Evolutionary conservation across 1,284 basidiomycete species (phyloP).

Genomic region (Polyporus tsugae): DNA sequence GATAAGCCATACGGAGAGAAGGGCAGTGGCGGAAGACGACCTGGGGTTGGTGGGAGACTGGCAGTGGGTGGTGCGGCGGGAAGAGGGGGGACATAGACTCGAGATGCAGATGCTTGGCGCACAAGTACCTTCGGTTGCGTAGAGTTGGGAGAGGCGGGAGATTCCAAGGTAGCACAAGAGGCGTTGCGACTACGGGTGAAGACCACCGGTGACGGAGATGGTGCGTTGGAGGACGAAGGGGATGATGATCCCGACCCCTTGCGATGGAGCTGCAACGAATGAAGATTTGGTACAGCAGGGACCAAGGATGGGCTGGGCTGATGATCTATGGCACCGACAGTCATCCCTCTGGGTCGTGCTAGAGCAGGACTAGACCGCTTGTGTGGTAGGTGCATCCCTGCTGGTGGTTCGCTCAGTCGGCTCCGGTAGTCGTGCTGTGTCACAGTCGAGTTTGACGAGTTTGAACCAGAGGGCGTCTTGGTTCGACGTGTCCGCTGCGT

Average conservation of each 20-base stretch:
- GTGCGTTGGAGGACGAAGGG: constrained; percentile 32
- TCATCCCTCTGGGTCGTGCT: constrained; percentile 61
- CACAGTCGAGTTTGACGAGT: constrained; percentile 37
- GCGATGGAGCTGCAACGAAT: constrained; percentile 31
- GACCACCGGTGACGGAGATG: constrained; percentile 36
- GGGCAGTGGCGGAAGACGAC: constrained; percentile 35
- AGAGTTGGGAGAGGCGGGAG: constrained; percentile 29
- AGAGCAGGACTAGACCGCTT: constrained; percentile 42
- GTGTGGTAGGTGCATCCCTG: constrained; percentile 24
- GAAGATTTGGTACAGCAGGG: constrained; percentile 10
- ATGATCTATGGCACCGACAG: constrained; percentile 44
- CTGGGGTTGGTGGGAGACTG: constrained; percentile 33
- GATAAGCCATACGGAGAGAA: constrained; percentile 36
- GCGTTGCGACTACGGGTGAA: constrained; percentile 37
- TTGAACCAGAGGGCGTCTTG: constrained; percentile 34
- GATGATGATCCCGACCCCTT: constrained; percentile 36
- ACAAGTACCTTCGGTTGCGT: constrained; percentile 38
- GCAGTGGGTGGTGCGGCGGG: constrained; percentile 38
- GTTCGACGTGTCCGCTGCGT: constrained; percentile 25
- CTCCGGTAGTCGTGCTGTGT: constrained; percentile 28
- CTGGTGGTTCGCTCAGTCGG: constrained; percentile 30
- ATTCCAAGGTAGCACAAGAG: constrained; percentile 32
- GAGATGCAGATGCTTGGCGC: constrained; percentile 40
- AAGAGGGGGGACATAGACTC: constrained; percentile 32
- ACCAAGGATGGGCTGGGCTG: constrained; percentile 13